Evolutionary conservation across 306 rosid species (phyloP), one percentile per base, ranked within the genome.

Genomic region (Quillaja saponaria): DNA sequence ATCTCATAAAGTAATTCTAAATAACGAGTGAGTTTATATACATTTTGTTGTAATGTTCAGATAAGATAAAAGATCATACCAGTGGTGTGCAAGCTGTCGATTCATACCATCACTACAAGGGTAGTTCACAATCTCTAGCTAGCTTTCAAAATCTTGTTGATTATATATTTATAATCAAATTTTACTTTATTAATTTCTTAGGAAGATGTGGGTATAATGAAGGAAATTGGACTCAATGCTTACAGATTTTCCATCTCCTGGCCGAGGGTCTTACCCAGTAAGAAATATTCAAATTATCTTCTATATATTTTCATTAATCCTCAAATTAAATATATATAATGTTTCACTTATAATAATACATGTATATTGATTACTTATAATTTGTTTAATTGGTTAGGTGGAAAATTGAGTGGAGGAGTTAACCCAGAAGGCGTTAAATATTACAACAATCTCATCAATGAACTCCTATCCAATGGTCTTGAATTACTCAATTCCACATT

Each of bases 241-340:
- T 78, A 50, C 49, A 75, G 90, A 59, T 80, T 84, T 20, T 84
- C 90, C 65, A 63, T 84, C 60, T 80, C 90, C 7, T 84, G 90
- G 90, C 8, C 82, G 8, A 49, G 90, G 66, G 64, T 84, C 34
- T 71, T 84, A 13, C 86, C 86, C 0, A 58, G 90, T 84, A 80
- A 64, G 55, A 6, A 7, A 2, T 1, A 18, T 8, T 7, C 21
- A 13, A 19, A 31, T 0, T 49, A 20, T 18, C 17, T 57, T 14
- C 49, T 16, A 17, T 10, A 44, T 12, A 7, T 21, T 55, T n/a
- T n/a, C n/a, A n/a, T n/a, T n/a, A n/a, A n/a, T n/a, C n/a, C n/a
- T n/a, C n/a, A n/a, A n/a, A n/a, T n/a, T n/a, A n/a, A n/a, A n/a
- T n/a, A n/a, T n/a, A n/a, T n/a, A n/a, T n/a, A n/a, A n/a, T n/a